These are phyloP conservation scores for Fagopyrum homotropicum DNA, from an alignment of 148 eudicot species.

Conservation along the genomic window DNA sequence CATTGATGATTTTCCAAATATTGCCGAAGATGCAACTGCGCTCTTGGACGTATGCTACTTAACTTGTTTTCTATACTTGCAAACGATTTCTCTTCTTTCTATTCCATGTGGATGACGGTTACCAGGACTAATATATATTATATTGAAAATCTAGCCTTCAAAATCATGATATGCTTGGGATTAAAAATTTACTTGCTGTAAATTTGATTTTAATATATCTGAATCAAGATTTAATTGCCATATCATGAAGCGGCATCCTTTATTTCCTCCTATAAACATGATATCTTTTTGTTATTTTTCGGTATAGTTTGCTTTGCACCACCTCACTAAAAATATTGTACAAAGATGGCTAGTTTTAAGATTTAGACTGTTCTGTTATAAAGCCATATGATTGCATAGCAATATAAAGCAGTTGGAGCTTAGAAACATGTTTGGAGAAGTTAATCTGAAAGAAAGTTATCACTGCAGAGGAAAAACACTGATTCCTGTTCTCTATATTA, in stretches of 20 bases:
- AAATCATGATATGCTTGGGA: not conserved
- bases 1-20: constrained; percentile 26
- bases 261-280: not conserved
- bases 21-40: constrained; percentile 37
- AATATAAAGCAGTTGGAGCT: not conserved
- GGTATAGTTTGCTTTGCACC: not conserved
- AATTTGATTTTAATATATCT: not conserved
- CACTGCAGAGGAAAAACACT: constrained; percentile 1
- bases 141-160: not conserved
- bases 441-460: not conserved
- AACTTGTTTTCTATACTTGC: constrained; percentile 12
- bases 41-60: constrained; percentile 39
- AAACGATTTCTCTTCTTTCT: not conserved
- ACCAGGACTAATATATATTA: not conserved
- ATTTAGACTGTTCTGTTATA: not conserved
- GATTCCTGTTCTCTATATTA: not conserved
- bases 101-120: constrained; percentile 5
- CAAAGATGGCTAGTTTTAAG: not conserved
- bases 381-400: not conserved
- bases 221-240: not conserved
- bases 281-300: not conserved
- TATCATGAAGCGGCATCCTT: not conserved
- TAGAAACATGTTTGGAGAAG: not conserved
- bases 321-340: not conserved
- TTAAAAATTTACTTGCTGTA: not conserved